phyloP scores from a whole-genome alignment of 1,284 basidiomycete genomes.

The Naganishia liquefaciens region DNA sequence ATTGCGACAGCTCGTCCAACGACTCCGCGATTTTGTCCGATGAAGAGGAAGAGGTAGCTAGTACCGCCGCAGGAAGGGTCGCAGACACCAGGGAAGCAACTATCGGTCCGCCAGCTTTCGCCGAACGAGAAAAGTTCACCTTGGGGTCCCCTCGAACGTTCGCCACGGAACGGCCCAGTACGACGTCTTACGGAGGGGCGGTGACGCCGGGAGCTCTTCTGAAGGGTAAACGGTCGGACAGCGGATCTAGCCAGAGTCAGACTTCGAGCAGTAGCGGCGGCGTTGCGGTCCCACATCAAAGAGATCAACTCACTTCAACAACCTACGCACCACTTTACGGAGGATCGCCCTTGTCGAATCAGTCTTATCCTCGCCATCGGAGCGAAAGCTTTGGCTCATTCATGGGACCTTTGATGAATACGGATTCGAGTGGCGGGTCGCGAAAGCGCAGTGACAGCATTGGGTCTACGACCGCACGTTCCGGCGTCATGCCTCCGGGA shows the following conservation, averaged over 20 bases:
- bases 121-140: background rate
- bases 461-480: background rate
- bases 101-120: background rate
- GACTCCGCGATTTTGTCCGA: constrained; percentile 18
- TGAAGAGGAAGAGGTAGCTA: constrained; percentile 31
- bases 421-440: background rate
- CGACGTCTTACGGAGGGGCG: constrained; percentile 11
- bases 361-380: constrained; percentile 18
- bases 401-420: constrained; percentile 11
- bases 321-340: constrained; percentile 6
- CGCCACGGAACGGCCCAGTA: background rate
- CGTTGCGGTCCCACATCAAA: constrained; percentile 6
- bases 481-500: background rate
- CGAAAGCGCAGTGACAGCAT: constrained; percentile 24
- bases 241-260: constrained; percentile 15
- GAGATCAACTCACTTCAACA: background rate
- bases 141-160: constrained; percentile 11
- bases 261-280: constrained; percentile 8
- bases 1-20: constrained; percentile 11
- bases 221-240: constrained; percentile 9
- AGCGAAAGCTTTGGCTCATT: constrained; percentile 23
- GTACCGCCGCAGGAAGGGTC: background rate
- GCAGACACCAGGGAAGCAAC: constrained; percentile 19
- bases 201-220: constrained; percentile 10
- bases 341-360: constrained; percentile 20